Base-by-base conservation (phyloP, 83 land plant species). In the Picea abies region DNA sequence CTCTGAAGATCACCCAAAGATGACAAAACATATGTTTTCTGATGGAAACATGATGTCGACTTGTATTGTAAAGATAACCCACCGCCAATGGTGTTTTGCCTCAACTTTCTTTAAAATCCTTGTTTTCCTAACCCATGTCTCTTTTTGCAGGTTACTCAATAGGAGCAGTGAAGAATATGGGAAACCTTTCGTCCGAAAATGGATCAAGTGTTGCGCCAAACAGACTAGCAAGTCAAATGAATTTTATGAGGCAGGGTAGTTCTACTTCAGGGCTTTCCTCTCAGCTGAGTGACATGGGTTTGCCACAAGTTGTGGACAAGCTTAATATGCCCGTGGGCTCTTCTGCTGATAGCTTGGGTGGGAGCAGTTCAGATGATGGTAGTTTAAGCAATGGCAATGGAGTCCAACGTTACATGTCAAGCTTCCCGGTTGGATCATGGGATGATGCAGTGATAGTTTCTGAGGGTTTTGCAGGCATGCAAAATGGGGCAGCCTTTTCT, bases 201-300 rank as follows among this genome's bases (percentile, higher is more conserved):
- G 60, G 60, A 26, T 26, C 73, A 8, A 67, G 72, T 49, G 81
- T 83, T 58, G 29, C 86, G 4, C 69, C 75, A 61, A 83, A 82
- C 64, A 76, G 90, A 67, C 63, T 88, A 75, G 84, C 79, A 60
- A 80, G 65, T 65, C 85, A 88, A 14, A 26, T 90, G 35, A 86
- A 72, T 86, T 84, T 86, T 73, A 76, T 86, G 22, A 82, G 87
- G 39, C 73, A 86, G 23, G 76, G 80, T 65, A 37, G 82, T 63
- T 84, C 90, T 32, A 81, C 89, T 62, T 60, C 84, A 71, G 87
- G 87, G 44, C 52, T 82, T 26, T 81, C 88, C 79, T 82, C 92
- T 4, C 92, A 84, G 83, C 86, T 92, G 49, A 81, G 90, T 17
- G 92, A 92, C 71, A 44, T 84, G 52, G 90, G 80, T 14, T 78